These are phyloP conservation scores for Chlamydomonas eustigma DNA, from an alignment of 139 green algal genomes.

Conservation along the genomic window DNA sequence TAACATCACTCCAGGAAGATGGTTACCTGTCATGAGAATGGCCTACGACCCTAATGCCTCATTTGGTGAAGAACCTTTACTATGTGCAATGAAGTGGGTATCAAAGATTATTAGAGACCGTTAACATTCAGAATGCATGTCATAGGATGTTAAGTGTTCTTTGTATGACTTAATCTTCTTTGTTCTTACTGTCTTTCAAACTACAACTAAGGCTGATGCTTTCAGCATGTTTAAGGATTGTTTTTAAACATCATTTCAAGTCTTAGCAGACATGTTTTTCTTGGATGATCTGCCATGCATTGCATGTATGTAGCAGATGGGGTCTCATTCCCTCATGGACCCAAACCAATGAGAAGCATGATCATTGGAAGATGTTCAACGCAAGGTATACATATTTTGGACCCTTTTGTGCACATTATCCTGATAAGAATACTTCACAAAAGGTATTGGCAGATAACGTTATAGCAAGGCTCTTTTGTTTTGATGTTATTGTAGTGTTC, in stretches of 20 bases:
- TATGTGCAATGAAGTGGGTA: background rate
- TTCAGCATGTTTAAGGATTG: too few relatives aligned
- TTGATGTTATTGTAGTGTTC: too few relatives aligned
- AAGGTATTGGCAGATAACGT: too few relatives aligned
- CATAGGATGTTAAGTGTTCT: background rate
- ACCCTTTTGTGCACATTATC: too few relatives aligned
- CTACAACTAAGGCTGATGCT: background rate
- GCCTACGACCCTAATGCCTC: background rate
- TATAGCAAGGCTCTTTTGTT: too few relatives aligned
- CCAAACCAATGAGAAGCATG: background rate
- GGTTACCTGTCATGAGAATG: background rate
- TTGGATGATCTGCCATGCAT: background rate
- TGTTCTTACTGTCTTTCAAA: background rate
- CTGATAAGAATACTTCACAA: too few relatives aligned
- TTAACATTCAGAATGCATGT: background rate
- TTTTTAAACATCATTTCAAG: background rate
- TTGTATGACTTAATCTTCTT: background rate
- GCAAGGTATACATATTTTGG: too few relatives aligned
- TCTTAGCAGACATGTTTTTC: background rate
- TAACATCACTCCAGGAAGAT: background rate
- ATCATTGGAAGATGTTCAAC: constrained; percentile 16
- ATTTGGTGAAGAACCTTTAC: background rate
- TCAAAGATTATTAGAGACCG: background rate
- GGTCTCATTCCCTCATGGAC: background rate
- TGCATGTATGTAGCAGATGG: background rate